phyloP scores from a whole-genome alignment of 352 stramenopile species.

The Phytophthora sp. region DNA sequence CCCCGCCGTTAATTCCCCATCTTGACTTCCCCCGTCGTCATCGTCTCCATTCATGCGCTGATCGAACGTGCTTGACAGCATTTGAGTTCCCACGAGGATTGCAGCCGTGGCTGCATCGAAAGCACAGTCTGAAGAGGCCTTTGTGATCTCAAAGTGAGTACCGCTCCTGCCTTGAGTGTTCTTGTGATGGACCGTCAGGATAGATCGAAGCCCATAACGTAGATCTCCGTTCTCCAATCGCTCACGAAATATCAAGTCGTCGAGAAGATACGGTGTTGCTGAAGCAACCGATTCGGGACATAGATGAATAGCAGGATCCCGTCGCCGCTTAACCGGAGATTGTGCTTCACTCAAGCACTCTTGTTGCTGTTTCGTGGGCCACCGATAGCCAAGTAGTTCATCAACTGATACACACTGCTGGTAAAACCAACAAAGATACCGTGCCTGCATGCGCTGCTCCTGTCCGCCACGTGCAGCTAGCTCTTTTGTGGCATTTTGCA shows the following conservation, averaged over 20 bases:
- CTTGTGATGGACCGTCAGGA: conserved; percentile 62
- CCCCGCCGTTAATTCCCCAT: neutral
- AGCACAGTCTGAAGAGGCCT: conserved; percentile 24
- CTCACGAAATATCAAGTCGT: conserved; percentile 60
- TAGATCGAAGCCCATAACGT: conserved; percentile 48
- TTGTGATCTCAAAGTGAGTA: conserved; percentile 31
- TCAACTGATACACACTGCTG: conserved; percentile 57
- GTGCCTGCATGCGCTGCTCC: conserved; percentile 49
- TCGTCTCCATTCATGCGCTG: conserved; percentile 2
- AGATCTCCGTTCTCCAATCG: conserved; percentile 51
- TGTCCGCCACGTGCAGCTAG: conserved; percentile 26
- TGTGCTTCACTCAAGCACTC: conserved; percentile 7
- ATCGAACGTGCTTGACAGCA: neutral
- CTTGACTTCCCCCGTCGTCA: neutral
- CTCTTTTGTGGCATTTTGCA: conserved; percentile 15
- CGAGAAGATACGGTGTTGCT: conserved; percentile 45
- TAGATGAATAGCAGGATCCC: neutral
- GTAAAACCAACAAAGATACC: conserved; percentile 77
- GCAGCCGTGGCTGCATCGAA: conserved; percentile 23
- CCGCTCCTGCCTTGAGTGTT: conserved; percentile 23
- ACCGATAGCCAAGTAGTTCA: conserved; percentile 59
- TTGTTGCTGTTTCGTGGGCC: conserved; percentile 49
- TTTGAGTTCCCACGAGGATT: conserved; percentile 10
- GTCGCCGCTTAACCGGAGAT: conserved; percentile 14
- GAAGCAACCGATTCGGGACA: conserved; percentile 1